These are phyloP conservation scores for Scedosporium boydii DNA, from an alignment of 2,329 filamentous ascomycete species.

Conservation along the genomic window DNA sequence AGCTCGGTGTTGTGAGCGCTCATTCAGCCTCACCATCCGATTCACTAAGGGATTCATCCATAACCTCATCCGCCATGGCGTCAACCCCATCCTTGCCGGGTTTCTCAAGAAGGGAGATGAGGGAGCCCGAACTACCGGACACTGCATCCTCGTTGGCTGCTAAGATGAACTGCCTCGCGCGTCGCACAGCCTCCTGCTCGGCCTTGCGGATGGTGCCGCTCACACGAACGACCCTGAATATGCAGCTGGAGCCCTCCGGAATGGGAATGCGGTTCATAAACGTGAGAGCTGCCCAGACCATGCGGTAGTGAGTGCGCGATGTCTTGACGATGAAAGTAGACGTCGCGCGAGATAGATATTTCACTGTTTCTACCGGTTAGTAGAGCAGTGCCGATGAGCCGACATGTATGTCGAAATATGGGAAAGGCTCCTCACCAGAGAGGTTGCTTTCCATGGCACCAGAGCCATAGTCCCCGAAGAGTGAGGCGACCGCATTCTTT, in stretches of 20 bases:
- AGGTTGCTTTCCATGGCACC: conserved; percentile 63
- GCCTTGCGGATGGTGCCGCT: conserved; percentile 89
- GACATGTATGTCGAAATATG: neutral
- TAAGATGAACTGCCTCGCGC: conserved; percentile 63
- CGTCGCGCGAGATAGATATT: conserved; percentile 87
- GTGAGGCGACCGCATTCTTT: conserved; percentile 55
- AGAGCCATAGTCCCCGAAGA: conserved; percentile 85
- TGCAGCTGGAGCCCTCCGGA: conserved; percentile 53
- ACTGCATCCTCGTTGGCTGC: conserved; percentile 45
- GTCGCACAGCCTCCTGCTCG: conserved; percentile 78
- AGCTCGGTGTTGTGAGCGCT: neutral
- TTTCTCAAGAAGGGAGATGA: conserved; percentile 8
- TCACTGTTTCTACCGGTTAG: conserved; percentile 47
- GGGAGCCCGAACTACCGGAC: neutral
- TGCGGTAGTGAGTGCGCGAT: conserved; percentile 69
- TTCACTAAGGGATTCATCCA: neutral
- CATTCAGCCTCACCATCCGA: neutral
- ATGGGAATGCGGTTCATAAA: conserved; percentile 64
- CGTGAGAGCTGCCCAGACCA: conserved; percentile 84
- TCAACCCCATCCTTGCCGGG: neutral
- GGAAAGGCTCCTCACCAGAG: conserved; percentile 38
- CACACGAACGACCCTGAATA: conserved; percentile 76
- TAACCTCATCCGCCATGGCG: neutral
- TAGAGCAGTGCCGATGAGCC: neutral
- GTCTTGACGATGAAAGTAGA: conserved; percentile 88